Evolutionary conservation across 2,329 filamentous ascomycete species (phyloP), one percentile per base, ranked within the genome.

Genomic region (Fusarium sp.): DNA sequence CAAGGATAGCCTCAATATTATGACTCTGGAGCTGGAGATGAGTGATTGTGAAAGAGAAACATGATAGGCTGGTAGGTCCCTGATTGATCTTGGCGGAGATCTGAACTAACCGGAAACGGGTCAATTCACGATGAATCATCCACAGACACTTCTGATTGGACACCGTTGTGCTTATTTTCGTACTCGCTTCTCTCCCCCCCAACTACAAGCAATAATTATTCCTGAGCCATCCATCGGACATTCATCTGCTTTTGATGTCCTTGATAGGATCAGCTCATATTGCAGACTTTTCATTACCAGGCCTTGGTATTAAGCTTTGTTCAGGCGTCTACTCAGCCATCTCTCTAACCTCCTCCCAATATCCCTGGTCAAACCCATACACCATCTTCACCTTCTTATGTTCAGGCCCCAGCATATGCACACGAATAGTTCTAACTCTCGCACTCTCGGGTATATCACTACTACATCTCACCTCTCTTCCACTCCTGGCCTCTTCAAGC

Each of bases 401-500:
- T 1, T 57, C 60, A 2, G 25, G 16, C 8, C 56, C 45, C 1
- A 46, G 7, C 3, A 72, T 7, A 18, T 73, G 57, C 9, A 73
- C 42, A 10, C 70, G 42, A 37, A 72, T 69, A 0, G 56, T 65
- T 3, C 70, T 46, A 1, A 70, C 65, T 31, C 70, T 56, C 2
- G 69, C 70, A 4, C 44, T 39, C 5, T 44, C 29, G 0, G 70
- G 46, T 9, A 72, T 57, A 38, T 72, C 70, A 2, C 52, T 29
- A 5, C 69, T 66, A 10, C 27, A 51, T 4, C 14, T 62, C 1
- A 73, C 69, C 7, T 39, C 45, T 4, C 46, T 62, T 2, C 52
- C 56, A 9, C 63, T 65, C 9, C 69, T 54, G 3, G 37, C 29
- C 14, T 73, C 69, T 25, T 72, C 70, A 5, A 72, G 41, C 3